phyloP scores from a whole-genome alignment of 352 stramenopile genomes.

The Phytopythium chamaehyphon region DNA sequence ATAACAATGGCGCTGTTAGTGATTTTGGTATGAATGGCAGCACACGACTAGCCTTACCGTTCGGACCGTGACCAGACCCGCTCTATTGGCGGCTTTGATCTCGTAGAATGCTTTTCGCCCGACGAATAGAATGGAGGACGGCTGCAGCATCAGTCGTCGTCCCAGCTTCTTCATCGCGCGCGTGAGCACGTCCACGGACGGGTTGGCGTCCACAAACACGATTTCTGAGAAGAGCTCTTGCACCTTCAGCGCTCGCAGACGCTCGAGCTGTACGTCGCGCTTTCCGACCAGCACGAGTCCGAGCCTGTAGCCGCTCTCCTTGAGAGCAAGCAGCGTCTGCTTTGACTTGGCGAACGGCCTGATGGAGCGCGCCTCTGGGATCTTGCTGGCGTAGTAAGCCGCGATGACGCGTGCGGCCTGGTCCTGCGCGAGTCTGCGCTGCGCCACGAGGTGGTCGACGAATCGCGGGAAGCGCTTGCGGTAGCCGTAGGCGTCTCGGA shows the following conservation, averaged over 20 bases:
- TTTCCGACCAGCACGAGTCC: conserved; percentile 76
- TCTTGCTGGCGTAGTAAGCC: conserved; percentile 79
- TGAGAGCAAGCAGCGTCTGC: conserved; percentile 51
- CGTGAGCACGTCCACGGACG: conserved; percentile 52
- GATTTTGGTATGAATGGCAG: not conserved
- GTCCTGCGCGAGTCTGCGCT: conserved; percentile 33
- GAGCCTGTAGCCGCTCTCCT: conserved; percentile 37
- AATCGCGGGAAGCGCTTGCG: conserved; percentile 83
- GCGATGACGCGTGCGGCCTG: conserved; percentile 58
- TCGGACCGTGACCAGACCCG: conserved; percentile 64
- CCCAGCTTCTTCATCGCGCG: conserved; percentile 73
- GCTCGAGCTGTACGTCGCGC: conserved; percentile 65
- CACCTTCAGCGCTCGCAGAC: conserved; percentile 60
- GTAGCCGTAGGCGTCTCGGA: conserved; percentile 79
- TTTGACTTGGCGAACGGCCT: conserved; percentile 49
- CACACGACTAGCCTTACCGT: not conserved
- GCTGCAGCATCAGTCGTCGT: conserved; percentile 50
- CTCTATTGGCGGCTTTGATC: conserved; percentile 81
- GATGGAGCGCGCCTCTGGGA: conserved; percentile 63
- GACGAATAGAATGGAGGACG: conserved; percentile 79
- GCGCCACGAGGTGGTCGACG: conserved; percentile 64
- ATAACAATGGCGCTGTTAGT: not conserved
- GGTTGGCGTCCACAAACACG: conserved; percentile 65
- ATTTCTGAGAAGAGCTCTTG: conserved; percentile 62
- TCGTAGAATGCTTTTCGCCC: conserved; percentile 84